A percentile compares a stretch with the other conserved stretches of the same genome.
Conservation (phyloP, 1,139 yeast genomes). For the Sugiyamaella paludigena region DNA sequence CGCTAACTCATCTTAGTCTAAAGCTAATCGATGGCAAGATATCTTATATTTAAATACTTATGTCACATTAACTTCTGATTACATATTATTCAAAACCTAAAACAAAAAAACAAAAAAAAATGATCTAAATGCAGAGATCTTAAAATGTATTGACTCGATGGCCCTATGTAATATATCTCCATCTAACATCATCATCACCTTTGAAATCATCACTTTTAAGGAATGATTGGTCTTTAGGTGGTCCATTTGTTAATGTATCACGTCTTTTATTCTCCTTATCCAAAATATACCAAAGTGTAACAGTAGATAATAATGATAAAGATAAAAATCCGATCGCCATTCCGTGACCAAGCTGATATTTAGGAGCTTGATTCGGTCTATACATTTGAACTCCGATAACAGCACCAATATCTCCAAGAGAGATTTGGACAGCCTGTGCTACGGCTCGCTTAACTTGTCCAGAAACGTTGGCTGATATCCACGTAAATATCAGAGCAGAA, state of each 20-base stretch:
- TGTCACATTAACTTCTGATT: too few relatives aligned
- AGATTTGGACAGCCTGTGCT: slow-evolving; percentile 44
- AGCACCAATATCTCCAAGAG: slow-evolving; percentile 44
- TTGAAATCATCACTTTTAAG: slow-evolving; percentile 25
- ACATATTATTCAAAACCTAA: too few relatives aligned
- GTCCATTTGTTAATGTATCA: slow-evolving; percentile 7
- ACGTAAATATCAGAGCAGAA: slow-evolving; percentile 41
- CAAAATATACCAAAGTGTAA: slow-evolving; percentile 10
- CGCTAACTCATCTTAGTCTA: too few relatives aligned
- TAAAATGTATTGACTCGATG: too few relatives aligned
- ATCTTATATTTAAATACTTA: too few relatives aligned
- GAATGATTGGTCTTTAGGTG: slow-evolving; percentile 5
- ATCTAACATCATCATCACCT: slow-evolving; percentile 51
- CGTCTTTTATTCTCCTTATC: slow-evolving; percentile 10
- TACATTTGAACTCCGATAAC: slow-evolving; percentile 42
- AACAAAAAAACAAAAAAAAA: too few relatives aligned
- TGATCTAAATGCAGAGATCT: too few relatives aligned
- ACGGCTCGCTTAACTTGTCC: slow-evolving; percentile 42
- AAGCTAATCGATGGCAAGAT: too few relatives aligned
- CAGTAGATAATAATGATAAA: slow-evolving; percentile 18
- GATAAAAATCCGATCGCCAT: slow-evolving; percentile 25
- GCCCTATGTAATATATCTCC: slow-evolving; percentile 33
- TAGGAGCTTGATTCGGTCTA: slow-evolving; percentile 36
- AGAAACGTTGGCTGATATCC: slow-evolving; percentile 41
- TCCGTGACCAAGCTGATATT: slow-evolving; percentile 36